Conservation (phyloP, 352 stramenopile species). For the Globisporangium takayamanum region DNA sequence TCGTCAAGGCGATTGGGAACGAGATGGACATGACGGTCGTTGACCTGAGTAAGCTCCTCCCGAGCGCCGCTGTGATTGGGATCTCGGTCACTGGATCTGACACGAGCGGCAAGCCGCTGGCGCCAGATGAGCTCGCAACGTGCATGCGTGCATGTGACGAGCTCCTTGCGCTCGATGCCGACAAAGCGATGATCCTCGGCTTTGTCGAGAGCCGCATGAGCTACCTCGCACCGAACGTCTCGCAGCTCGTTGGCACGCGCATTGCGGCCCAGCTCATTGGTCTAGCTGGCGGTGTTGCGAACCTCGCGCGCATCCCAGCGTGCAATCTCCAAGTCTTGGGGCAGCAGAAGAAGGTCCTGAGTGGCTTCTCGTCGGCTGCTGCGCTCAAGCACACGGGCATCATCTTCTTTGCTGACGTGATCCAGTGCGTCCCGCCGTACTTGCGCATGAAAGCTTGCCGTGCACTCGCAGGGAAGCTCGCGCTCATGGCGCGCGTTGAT, state of each 20-base stretch:
- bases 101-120: constrained; percentile 83
- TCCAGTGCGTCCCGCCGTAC: constrained; percentile 87
- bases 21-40: constrained; percentile 92
- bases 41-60: constrained; percentile 88
- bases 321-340: constrained; percentile 97
- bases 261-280: constrained; percentile 94
- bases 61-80: constrained; percentile 91
- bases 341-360: constrained; percentile 91
- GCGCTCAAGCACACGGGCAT: constrained; percentile 91
- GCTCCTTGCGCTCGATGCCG: constrained; percentile 78
- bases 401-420: constrained; percentile 91
- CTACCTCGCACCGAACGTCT: constrained; percentile 90
- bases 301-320: constrained; percentile 93
- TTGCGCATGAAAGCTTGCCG: constrained; percentile 93
- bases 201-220: constrained; percentile 93
- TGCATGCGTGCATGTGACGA: constrained; percentile 82
- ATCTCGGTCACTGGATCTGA: constrained; percentile 92
- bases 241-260: constrained; percentile 90
- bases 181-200: constrained; percentile 84
- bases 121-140: constrained; percentile 50
- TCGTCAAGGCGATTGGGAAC: constrained; percentile 90
- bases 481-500: constrained; percentile 91
- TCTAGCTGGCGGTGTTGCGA: constrained; percentile 90
- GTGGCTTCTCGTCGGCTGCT: constrained; percentile 80
- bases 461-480: constrained; percentile 86